phyloP scores from a whole-genome alignment of 2,329 filamentous ascomycete genomes.

The Fusarium humuli region DNA sequence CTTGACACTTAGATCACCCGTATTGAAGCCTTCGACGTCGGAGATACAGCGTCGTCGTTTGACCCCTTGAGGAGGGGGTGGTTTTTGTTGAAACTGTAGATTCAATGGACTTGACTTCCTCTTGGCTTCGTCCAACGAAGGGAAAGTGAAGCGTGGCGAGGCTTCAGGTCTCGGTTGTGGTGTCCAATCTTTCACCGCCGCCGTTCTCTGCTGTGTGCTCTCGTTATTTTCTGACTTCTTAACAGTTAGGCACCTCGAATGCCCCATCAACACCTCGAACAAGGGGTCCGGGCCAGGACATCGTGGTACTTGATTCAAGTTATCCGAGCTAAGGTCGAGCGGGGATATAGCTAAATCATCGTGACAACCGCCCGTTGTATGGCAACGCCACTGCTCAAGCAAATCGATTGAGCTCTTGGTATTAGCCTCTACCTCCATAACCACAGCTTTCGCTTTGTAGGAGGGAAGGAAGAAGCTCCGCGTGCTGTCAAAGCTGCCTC shows the following conservation, averaged over 20 bases:
- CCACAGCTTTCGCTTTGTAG: conserved; percentile 42
- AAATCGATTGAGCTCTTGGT: conserved; percentile 42
- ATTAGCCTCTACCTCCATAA: conserved; percentile 45
- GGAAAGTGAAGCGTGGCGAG: conserved; percentile 29
- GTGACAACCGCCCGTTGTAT: conserved; percentile 37
- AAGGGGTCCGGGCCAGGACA: conserved; percentile 38
- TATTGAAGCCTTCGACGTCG: conserved; percentile 70
- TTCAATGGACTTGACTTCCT: conserved; percentile 17
- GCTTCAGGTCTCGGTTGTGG: conserved; percentile 3
- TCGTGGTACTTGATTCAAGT: conserved; percentile 40
- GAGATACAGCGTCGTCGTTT: conserved; percentile 66
- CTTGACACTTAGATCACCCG: conserved; percentile 66
- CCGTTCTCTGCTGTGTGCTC: not conserved
- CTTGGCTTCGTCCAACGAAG: conserved; percentile 10
- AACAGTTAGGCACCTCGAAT: conserved; percentile 7
- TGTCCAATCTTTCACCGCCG: not conserved
- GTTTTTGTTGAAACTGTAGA: conserved; percentile 9
- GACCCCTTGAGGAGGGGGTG: conserved; percentile 31
- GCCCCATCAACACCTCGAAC: conserved; percentile 38
- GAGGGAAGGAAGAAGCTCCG: conserved; percentile 37
- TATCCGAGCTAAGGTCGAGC: conserved; percentile 31
- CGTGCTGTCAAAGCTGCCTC: conserved; percentile 35
- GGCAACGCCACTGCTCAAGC: conserved; percentile 42
- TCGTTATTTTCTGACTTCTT: not conserved
- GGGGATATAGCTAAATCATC: conserved; percentile 38